phyloP scores from a whole-genome alignment of 179 eudicot species.

The Dionaea muscipula region DNA sequence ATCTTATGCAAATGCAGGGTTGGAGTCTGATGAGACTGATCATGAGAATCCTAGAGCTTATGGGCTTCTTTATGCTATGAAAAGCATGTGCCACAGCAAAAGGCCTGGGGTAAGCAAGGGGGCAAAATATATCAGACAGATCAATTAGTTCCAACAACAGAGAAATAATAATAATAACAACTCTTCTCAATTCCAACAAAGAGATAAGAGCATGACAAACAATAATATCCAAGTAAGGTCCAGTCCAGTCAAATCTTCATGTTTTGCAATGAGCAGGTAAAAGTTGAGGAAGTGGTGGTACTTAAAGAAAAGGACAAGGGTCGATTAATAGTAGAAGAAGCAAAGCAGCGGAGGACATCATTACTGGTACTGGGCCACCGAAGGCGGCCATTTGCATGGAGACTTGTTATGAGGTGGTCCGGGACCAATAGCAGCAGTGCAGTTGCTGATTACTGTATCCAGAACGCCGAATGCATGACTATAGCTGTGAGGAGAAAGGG shows the following conservation, averaged over 20 bases:
- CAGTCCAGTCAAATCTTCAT: neutral
- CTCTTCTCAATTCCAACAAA: neutral
- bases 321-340: conserved; percentile 49
- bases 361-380: conserved; percentile 59
- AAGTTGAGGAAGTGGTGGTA: conserved; percentile 45
- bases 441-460: conserved; percentile 65
- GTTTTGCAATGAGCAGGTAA: conserved; percentile 33
- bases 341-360: conserved; percentile 38
- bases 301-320: conserved; percentile 63
- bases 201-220: neutral
- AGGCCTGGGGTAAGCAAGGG: conserved; percentile 65
- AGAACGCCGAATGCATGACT: conserved; percentile 62
- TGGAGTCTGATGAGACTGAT: conserved; percentile 9
- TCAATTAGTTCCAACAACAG: neutral
- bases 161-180: neutral
- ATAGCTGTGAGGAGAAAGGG: conserved; percentile 71
- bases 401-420: conserved; percentile 36
- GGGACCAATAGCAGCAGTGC: conserved; percentile 25
- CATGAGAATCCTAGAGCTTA: conserved; percentile 34
- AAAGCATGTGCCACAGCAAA: conserved; percentile 34
- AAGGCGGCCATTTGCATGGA: conserved; percentile 43
- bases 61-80: conserved; percentile 52
- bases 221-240: too few species aligned
- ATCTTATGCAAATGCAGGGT: conserved; percentile 23
- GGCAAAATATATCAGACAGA: too few species aligned